These are phyloP conservation scores for Polyporus tsugae DNA, from an alignment of 1,284 basidiomycete genomes.

Conservation along the genomic window DNA sequence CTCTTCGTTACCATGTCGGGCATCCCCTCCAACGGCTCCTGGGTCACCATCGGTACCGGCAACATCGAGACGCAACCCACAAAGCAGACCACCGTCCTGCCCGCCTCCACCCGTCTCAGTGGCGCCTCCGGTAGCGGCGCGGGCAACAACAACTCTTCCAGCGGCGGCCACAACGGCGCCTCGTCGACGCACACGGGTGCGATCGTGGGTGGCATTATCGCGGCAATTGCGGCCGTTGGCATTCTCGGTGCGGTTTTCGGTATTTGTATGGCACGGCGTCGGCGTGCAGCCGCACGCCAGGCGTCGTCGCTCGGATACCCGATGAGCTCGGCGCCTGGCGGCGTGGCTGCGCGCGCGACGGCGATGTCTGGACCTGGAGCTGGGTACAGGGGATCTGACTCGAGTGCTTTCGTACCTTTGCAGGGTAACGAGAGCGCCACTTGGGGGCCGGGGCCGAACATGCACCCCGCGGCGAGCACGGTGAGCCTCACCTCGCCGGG, in stretches of 20 bases:
- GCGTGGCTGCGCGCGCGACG: constrained; percentile 32
- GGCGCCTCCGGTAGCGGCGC: constrained; percentile 43
- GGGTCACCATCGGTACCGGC: constrained; percentile 84
- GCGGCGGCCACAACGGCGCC: constrained; percentile 30
- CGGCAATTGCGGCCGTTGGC: constrained; percentile 55
- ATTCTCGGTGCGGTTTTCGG: constrained; percentile 58
- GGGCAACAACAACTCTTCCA: constrained; percentile 15
- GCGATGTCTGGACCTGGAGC: constrained; percentile 32
- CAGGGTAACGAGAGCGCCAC: constrained; percentile 60
- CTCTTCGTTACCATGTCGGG: constrained; percentile 85
- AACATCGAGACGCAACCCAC: constrained; percentile 74
- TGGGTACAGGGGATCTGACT: constrained; percentile 54
- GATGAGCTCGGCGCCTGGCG: constrained; percentile 46
- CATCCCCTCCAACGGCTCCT: constrained; percentile 82
- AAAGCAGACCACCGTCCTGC: constrained; percentile 56
- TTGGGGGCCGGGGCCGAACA: constrained; percentile 34
- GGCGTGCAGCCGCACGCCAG: constrained; percentile 48
- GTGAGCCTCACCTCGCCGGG: constrained; percentile 44
- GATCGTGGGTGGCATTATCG: constrained; percentile 62
- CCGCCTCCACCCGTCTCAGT: constrained; percentile 53
- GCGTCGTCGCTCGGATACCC: constrained; percentile 44
- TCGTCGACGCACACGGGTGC: constrained; percentile 47
- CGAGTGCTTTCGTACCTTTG: constrained; percentile 66
- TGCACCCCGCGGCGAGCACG: constrained; percentile 49
- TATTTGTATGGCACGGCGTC: constrained; percentile 54